Evolutionary conservation across 2,329 filamentous ascomycete genomes (phyloP).

Genomic region (Venturia carpophila): DNA sequence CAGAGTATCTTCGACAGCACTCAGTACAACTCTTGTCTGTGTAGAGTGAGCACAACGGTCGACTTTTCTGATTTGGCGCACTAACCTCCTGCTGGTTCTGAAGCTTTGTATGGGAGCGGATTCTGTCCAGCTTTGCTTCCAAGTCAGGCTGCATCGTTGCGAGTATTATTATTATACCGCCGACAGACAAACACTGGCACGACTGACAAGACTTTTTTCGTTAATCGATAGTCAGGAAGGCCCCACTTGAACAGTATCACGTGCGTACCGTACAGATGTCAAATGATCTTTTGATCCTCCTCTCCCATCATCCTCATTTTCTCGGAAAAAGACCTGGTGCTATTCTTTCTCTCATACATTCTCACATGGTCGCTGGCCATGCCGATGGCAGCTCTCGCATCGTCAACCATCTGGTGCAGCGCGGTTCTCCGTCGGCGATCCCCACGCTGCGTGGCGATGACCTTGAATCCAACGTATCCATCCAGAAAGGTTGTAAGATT

Average conservation of each 20-base stretch:
- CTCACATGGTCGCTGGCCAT: no score
- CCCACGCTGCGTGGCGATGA: no score
- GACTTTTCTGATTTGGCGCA: slow-evolving; percentile 18
- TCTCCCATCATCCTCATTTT: no score
- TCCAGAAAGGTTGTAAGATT: background rate
- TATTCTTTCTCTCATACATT: no score
- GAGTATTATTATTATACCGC: background rate
- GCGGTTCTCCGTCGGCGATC: no score
- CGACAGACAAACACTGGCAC: background rate
- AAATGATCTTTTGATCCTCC: no score
- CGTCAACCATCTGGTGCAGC: no score
- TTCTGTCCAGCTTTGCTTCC: slow-evolving; percentile 92
- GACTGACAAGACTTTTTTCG: slow-evolving; percentile 1
- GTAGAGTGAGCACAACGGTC: slow-evolving; percentile 1
- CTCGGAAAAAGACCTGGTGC: no score
- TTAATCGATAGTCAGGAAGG: background rate
- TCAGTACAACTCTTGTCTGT: slow-evolving; percentile 76
- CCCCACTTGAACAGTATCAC: background rate
- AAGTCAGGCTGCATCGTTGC: slow-evolving; percentile 38
- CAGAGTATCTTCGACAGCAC: slow-evolving; percentile 87
- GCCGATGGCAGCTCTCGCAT: background rate
- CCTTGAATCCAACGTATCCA: no score
- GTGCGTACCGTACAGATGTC: background rate
- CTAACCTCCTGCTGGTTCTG: slow-evolving; percentile 88
- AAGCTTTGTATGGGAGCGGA: slow-evolving; percentile 82